Conservation (phyloP, 139 green algal species). For the Tetradesmus lagerheimii region DNA sequence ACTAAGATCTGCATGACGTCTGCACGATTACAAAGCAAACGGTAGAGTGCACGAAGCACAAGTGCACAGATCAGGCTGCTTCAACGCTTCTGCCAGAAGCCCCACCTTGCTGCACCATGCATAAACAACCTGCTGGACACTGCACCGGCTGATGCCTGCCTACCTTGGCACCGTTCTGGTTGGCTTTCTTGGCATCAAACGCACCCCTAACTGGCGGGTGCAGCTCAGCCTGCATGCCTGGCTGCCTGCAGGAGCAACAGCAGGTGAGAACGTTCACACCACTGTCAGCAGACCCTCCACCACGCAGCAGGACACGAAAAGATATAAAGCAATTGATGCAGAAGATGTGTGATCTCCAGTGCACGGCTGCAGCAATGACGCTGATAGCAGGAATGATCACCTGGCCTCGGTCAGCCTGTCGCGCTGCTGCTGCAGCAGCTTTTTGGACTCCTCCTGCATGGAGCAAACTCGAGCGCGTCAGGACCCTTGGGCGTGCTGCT, state of each 20-base stretch:
- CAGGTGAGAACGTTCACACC: neutral
- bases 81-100: neutral
- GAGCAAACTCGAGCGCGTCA: neutral
- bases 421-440: slow-evolving; percentile 15
- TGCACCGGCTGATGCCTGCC: neutral
- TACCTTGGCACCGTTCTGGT: neutral
- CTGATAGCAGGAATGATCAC: neutral
- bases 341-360: neutral
- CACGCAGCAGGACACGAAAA: neutral
- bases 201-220: neutral
- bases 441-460: neutral
- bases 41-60: too few relatives aligned
- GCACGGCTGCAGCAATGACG: neutral
- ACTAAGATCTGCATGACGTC: too few relatives aligned
- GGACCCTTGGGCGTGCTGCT: neutral
- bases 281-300: neutral
- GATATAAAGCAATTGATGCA: neutral
- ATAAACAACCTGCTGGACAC: neutral
- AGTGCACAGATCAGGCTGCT: too few relatives aligned
- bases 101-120: too few relatives aligned
- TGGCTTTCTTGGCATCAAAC: neutral
- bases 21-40: too few relatives aligned
- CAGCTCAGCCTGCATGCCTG: neutral
- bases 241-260: neutral
- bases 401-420: neutral